phyloP scores from a whole-genome alignment of 495 filamentous ascomycete genomes.

The Neurospora sp. region DNA sequence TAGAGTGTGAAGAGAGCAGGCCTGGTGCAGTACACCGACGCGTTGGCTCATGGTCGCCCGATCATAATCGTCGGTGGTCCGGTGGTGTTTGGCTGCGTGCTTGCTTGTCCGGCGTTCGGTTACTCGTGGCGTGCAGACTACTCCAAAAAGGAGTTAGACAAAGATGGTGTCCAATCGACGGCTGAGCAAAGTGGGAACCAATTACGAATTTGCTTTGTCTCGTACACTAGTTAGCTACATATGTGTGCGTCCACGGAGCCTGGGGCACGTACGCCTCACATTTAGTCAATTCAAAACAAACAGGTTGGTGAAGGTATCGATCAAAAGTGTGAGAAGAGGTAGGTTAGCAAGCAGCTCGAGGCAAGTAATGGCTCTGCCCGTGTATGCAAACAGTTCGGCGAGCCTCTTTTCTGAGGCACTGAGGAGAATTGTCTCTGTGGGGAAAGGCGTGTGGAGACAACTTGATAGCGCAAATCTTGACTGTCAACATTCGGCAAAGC shows the following conservation, averaged over 20 bases:
- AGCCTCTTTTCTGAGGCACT: background rate
- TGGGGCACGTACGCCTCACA: background rate
- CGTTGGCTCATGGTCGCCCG: background rate
- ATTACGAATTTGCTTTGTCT: background rate
- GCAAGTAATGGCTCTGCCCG: too few species aligned
- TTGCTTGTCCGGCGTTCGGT: background rate
- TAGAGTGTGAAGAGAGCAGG: background rate
- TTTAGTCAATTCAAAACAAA: background rate
- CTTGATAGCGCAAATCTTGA: background rate
- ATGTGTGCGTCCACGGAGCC: background rate
- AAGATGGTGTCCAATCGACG: background rate
- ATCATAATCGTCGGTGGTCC: background rate
- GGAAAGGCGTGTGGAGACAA: background rate
- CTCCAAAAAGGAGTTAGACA: background rate
- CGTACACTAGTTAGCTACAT: background rate
- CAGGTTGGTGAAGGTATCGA: background rate
- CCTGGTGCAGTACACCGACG: background rate
- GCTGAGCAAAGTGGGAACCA: background rate
- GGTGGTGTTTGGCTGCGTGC: background rate
- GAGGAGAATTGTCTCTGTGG: background rate
- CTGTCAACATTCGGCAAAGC: background rate
- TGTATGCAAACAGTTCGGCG: background rate
- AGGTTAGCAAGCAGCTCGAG: background rate
- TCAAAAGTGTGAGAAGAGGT: background rate
- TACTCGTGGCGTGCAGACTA: background rate